A percentile compares a stretch with the other conserved stretches of the same genome.
phyloP scores from a whole-genome alignment of 2,329 filamentous ascomycete genomes.

The Xylaria sp. region DNA sequence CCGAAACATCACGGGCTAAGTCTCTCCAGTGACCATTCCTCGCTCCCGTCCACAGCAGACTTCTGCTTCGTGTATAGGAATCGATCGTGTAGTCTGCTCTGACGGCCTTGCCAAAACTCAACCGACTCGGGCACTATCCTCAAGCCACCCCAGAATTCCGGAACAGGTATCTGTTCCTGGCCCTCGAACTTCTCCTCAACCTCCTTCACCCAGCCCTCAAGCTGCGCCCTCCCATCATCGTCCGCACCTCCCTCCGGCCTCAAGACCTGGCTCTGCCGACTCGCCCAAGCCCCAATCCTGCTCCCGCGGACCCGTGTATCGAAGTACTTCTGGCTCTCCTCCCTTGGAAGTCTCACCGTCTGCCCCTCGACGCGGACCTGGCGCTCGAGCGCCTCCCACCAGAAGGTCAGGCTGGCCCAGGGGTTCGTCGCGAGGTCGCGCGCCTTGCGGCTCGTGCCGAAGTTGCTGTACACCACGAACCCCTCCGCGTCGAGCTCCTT shows the following conservation, averaged over 20 bases:
- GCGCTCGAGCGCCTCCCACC: conserved; percentile 86
- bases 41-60: conserved; percentile 52
- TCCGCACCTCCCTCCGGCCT: conserved; percentile 49
- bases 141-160: conserved; percentile 93
- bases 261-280: conserved; percentile 84
- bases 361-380: conserved; percentile 90
- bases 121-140: conserved; percentile 85
- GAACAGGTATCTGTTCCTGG: conserved; percentile 83
- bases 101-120: conserved; percentile 96
- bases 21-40: conserved; percentile 75
- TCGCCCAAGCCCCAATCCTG: conserved; percentile 92
- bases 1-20: conserved; percentile 71
- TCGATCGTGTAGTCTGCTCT: conserved; percentile 91
- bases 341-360: conserved; percentile 71
- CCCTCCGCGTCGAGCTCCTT: conserved; percentile 88
- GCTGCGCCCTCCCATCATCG: conserved; percentile 71
- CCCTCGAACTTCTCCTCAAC: conserved; percentile 80
- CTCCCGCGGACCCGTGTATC: conserved; percentile 80
- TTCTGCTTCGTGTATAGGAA: conserved; percentile 81
- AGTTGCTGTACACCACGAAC: conserved; percentile 95
- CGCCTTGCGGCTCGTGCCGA: conserved; percentile 78
- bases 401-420: conserved; percentile 86
- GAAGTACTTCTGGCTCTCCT: conserved; percentile 78
- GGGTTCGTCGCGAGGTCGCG: conserved; percentile 77
- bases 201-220: conserved; percentile 83